Percentiles rank a stretch among this genome's conserved stretches.
Conservation (phyloP, 2,329 filamentous ascomycete species). For the Aspergillus ibericus region DNA sequence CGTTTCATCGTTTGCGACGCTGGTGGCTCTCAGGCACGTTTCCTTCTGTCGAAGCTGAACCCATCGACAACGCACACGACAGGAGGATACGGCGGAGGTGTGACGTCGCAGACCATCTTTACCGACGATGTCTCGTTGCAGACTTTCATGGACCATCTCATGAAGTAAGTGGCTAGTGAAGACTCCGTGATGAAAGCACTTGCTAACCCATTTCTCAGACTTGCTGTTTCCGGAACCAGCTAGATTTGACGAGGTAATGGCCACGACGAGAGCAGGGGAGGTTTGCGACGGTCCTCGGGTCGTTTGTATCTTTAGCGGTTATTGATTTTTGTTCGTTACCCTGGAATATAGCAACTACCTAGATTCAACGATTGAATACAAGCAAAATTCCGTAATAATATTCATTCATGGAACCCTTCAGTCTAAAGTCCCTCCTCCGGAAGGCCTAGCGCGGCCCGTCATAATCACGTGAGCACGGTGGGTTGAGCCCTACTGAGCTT, state of each 20-base stretch:
- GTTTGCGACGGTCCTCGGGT: constrained; percentile 33
- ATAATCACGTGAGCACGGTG: constrained; percentile 20
- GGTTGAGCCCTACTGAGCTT: constrained; percentile 26
- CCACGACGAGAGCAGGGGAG: constrained; percentile 34
- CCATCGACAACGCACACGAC: constrained; percentile 96
- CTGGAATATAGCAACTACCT: constrained; percentile 31
- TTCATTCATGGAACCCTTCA: too few relatives aligned
- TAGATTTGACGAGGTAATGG: constrained; percentile 38
- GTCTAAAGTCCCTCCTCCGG: background rate
- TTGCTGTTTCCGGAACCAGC: constrained; percentile 53
- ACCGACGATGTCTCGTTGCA: constrained; percentile 97
- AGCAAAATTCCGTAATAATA: constrained; percentile 4
- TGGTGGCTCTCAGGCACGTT: constrained; percentile 96
- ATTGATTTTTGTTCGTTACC: constrained; percentile 29
- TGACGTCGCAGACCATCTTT: constrained; percentile 95
- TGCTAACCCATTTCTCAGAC: constrained; percentile 39
- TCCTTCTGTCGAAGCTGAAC: constrained; percentile 94
- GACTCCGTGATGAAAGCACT: background rate
- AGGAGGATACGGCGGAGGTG: constrained; percentile 84
- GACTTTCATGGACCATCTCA: constrained; percentile 99
- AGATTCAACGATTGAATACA: constrained; percentile 32
- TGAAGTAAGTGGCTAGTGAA: constrained; percentile 72
- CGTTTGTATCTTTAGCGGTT: constrained; percentile 46
- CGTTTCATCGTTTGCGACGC: constrained; percentile 98
- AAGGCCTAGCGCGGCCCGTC: background rate